Conservation (phyloP, 225 moss, liverwort and hornwort genomes). For the Physcomitrellopsis africana region DNA sequence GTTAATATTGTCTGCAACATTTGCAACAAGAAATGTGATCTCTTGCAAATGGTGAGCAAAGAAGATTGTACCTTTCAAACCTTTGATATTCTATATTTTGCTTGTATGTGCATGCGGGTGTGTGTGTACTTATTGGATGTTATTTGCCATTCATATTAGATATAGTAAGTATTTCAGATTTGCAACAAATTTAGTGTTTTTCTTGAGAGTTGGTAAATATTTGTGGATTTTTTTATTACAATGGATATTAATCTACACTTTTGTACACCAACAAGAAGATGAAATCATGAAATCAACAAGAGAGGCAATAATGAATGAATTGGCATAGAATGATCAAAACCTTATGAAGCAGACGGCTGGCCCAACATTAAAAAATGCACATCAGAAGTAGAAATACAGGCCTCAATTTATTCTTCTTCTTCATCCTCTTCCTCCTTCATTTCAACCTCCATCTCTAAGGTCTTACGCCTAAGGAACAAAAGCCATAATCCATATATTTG, state of each 20-base stretch:
- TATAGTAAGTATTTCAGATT: too few species aligned
- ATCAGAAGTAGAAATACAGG: conserved; percentile 38
- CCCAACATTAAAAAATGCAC: conserved; percentile 43
- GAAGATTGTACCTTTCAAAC: too few species aligned
- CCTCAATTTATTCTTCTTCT: conserved; percentile 32
- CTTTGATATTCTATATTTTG: conserved; percentile 12
- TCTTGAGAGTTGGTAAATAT: background rate
- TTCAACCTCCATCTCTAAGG: conserved; percentile 56
- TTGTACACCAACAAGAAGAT: conserved; percentile 68
- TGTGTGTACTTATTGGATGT: background rate
- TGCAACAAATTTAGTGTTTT: too few species aligned
- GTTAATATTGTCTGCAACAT: conserved; percentile 41
- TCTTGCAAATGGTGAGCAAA: conserved; percentile 67
- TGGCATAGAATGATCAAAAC: conserved; percentile 60
- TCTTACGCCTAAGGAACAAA: conserved; percentile 36
- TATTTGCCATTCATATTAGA: background rate
- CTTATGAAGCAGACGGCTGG: conserved; percentile 68
- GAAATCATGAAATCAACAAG: conserved; percentile 65
- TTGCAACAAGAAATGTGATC: conserved; percentile 68
- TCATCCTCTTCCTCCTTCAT: conserved; percentile 49
- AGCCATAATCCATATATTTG: too few species aligned
- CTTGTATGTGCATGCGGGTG: too few species aligned
- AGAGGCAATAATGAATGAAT: conserved; percentile 70
- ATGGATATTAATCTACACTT: conserved; percentile 5
- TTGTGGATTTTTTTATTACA: background rate